Percentiles rank a stretch among this genome's conserved stretches.
Evolutionary conservation across 2,329 filamentous ascomycete species (phyloP).

Genomic region (Diaporthe nobilis): DNA sequence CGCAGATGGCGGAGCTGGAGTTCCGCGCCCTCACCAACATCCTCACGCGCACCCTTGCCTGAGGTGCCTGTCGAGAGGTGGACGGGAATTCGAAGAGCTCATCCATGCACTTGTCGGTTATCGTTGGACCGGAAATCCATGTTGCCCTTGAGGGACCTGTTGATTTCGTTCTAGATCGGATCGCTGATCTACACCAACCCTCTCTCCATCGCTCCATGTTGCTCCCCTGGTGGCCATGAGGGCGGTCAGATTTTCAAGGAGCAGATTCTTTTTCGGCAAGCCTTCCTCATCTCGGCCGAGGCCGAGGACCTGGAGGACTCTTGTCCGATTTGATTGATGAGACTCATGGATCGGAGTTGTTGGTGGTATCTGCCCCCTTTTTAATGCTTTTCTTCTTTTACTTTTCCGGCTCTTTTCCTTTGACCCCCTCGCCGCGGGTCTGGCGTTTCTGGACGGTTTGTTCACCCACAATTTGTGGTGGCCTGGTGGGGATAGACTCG

Average conservation of each 20-base stretch:
- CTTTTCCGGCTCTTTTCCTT: neutral
- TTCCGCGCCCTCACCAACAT: constrained; percentile 64
- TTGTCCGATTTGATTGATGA: constrained; percentile 8
- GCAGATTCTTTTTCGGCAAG: neutral
- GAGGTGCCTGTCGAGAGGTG: neutral
- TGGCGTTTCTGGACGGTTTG: constrained; percentile 32
- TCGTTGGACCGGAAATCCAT: neutral
- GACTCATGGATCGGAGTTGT: constrained; percentile 12
- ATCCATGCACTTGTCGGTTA: neutral
- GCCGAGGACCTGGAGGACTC: constrained; percentile 17
- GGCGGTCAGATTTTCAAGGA: neutral
- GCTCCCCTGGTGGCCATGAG: neutral
- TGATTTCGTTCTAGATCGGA: constrained; percentile 20
- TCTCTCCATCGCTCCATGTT: neutral
- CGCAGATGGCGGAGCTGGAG: constrained; percentile 61
- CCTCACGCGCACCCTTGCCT: constrained; percentile 57
- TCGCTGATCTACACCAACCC: neutral
- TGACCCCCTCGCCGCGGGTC: constrained; percentile 13
- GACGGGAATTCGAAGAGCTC: neutral
- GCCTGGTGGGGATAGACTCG: neutral
- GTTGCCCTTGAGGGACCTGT: neutral
- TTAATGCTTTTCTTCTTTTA: neutral
- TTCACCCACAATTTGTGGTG: constrained; percentile 32
- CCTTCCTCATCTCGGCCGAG: neutral
- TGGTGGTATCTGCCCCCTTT: constrained; percentile 10